Evolutionary conservation across 805 yeast species (phyloP).

Genomic region (Priceomyces castillae): DNA sequence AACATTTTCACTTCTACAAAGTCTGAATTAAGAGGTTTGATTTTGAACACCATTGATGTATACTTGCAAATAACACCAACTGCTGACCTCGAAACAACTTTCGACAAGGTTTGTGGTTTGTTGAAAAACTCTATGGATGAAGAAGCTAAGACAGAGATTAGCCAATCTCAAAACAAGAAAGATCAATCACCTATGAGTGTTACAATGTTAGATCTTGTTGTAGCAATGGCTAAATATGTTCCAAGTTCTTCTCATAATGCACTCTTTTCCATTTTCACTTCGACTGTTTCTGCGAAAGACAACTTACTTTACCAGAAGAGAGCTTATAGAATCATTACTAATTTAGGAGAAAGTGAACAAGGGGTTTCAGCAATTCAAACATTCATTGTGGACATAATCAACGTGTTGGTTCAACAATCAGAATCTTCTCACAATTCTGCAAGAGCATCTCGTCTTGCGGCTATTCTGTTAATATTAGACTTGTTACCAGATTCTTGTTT

Average conservation of each 20-base stretch:
- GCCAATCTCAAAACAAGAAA: constrained; percentile 27
- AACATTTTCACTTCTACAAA: constrained; percentile 90
- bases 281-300: constrained; percentile 51
- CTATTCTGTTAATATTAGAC: constrained; percentile 59
- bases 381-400: constrained; percentile 58
- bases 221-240: constrained; percentile 80
- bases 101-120: constrained; percentile 80
- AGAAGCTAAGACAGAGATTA: constrained; percentile 29
- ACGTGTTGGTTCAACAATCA: constrained; percentile 55
- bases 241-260: constrained; percentile 71
- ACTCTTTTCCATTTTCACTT: constrained; percentile 71
- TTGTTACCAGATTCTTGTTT: constrained; percentile 63
- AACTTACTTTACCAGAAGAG: constrained; percentile 82
- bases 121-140: constrained; percentile 72
- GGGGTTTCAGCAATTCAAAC: constrained; percentile 55
- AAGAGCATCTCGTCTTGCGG: constrained; percentile 72
- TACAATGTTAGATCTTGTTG: constrained; percentile 89
- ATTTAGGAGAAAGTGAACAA: constrained; percentile 63
- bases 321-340: constrained; percentile 75
- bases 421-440: constrained; percentile 66
- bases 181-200: constrained; percentile 55
- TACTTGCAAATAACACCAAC: constrained; percentile 68
- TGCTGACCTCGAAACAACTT: constrained; percentile 68
- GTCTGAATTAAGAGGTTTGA: constrained; percentile 78
- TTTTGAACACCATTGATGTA: constrained; percentile 82